A percentile compares a stretch with the other conserved stretches of the same genome.
Evolutionary conservation across 2,329 filamentous ascomycete genomes (phyloP).

Genomic region (Calcarisporium arbuscula): DNA sequence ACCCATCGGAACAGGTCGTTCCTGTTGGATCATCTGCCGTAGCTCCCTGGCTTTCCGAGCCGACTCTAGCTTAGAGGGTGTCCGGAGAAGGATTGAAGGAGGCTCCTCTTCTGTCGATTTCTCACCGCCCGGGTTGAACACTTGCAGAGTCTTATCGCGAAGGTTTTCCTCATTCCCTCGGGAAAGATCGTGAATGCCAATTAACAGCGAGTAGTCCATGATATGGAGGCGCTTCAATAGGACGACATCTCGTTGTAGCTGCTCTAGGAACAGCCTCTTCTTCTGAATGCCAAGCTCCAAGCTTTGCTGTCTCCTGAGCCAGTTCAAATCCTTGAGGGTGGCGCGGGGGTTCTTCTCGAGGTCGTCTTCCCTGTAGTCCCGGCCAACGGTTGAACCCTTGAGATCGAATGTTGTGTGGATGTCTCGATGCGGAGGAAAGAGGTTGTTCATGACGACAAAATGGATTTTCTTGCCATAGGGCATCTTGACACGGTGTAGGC

Average conservation of each 20-base stretch:
- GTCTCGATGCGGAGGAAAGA: slow-evolving; percentile 94
- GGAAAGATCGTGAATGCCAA: slow-evolving; percentile 86
- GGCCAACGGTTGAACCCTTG: slow-evolving; percentile 91
- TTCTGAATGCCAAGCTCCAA: slow-evolving; percentile 86
- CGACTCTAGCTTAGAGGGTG: slow-evolving; percentile 88
- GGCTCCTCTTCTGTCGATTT: slow-evolving; percentile 48
- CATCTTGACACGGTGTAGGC: slow-evolving; percentile 95
- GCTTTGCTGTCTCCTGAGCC: slow-evolving; percentile 78
- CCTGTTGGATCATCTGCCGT: slow-evolving; percentile 83
- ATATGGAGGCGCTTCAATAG: slow-evolving; percentile 85
- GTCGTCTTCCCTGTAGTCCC: slow-evolving; percentile 85
- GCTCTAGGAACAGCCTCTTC: slow-evolving; percentile 80
- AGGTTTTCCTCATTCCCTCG: slow-evolving; percentile 95
- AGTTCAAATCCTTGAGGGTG: slow-evolving; percentile 94
- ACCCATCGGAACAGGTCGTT: slow-evolving; percentile 89
- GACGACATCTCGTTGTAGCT: slow-evolving; percentile 80
- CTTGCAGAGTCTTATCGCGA: slow-evolving; percentile 79
- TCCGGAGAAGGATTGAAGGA: slow-evolving; percentile 68
- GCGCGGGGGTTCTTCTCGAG: slow-evolving; percentile 83
- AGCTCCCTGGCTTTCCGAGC: slow-evolving; percentile 86
- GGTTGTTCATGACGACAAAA: slow-evolving; percentile 99
- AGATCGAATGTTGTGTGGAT: slow-evolving; percentile 96
- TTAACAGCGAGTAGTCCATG: slow-evolving; percentile 96
- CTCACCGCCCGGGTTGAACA: slow-evolving; percentile 85
- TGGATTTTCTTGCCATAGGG: slow-evolving; percentile 97